Base-by-base conservation (phyloP, 179 eudicot genomes). In the Vitellaria paradoxa region DNA sequence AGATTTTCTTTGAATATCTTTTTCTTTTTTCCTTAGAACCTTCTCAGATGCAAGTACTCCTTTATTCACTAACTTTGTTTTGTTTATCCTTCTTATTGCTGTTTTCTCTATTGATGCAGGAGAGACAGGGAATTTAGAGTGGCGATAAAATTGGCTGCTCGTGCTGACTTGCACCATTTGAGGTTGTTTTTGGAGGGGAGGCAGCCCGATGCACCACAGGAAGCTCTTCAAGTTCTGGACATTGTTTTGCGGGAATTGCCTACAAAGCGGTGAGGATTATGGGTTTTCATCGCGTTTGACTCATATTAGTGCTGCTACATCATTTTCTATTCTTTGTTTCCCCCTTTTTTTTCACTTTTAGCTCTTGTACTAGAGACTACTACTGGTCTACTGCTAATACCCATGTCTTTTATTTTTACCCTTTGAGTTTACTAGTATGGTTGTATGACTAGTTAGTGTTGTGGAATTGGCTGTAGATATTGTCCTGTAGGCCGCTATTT, bases 121-220 rank as follows among this genome's bases (percentile, higher is more conserved):
- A 84, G 92, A 79, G 93, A 90, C 20, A 79, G 97, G 75, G 91
- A 88, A 2, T 96, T 94, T 59, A 91, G 79, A 57, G 97, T 96
- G 73, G 98, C 89, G 18, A 96, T 96, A 76, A 96, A 96, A 82
- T 84, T 96, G 42, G 99, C 94, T 80, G 91, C 97, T 14, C 87
- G 92, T 45, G 96, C 95, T 70, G 97, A 93, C 84, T 76, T 94
- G 84, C 98, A 93, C 71, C 99, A 96, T 75, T 73, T 94, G 46
- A 93, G 88, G 7, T 81, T 90, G 94, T 96, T 96, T 79, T 65
- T 96, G 60, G 84, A 85, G 75, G 99, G 99, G 7, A 88, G 89
- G 80, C 96, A 88, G 84, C 92, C 96, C 30, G 99, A 96, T 91
- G 96, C 97, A 21, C 99, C 99, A 0, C 98, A 96, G 82, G 99